Base-by-base conservation (phyloP, 441 rosid species). In the Capsella rubella region DNA sequence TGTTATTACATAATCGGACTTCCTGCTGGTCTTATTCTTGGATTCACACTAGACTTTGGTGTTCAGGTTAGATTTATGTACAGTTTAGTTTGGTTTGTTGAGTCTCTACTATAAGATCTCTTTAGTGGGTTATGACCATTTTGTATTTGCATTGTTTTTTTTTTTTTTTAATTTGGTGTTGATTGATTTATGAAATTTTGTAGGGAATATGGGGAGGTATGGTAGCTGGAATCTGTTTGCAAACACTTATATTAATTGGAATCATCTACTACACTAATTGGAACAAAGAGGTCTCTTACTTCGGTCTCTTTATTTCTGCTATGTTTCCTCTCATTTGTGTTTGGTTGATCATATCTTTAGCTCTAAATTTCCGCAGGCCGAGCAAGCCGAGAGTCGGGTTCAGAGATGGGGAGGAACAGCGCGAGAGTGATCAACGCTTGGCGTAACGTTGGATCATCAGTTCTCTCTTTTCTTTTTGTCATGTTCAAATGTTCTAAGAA, bases 201-300 rank as follows among this genome's bases (percentile, higher is more conserved):
- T 83, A 93, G 98, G 96, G 97, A 46, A 83, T 93, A 64, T 93
- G 98, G 97, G 87, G 93, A 14, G 98, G 98, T 28, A 91, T 91
- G 97, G 85, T 88, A 21, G 96, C 89, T 31, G 97, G 97, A 47
- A 84, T 89, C 46, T 71, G 73, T 46, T 80, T 93, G 72, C 98
- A 93, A 68, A 93, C 96, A 58, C n/a, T 86, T 65, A 84, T 87
- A 65, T 75, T 88, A 79, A 74, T 88, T 43, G 78, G 86, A 34
- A 72, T 91, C 58, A 85, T 91, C 68, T 83, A 90, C 67, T 35
- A 76, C 25, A 91, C 95, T 42, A 86, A 91, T 75, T 93, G 96
- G 96, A 81, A 73, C 32, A 86, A 46, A 80, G 97, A 91, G 83
- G 98, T 93, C 13, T 61, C 82, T 62, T 35, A 40, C 67, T 62